Conservation (phyloP, 75 land plant species). For the Pseudotsuga menziesii region DNA sequence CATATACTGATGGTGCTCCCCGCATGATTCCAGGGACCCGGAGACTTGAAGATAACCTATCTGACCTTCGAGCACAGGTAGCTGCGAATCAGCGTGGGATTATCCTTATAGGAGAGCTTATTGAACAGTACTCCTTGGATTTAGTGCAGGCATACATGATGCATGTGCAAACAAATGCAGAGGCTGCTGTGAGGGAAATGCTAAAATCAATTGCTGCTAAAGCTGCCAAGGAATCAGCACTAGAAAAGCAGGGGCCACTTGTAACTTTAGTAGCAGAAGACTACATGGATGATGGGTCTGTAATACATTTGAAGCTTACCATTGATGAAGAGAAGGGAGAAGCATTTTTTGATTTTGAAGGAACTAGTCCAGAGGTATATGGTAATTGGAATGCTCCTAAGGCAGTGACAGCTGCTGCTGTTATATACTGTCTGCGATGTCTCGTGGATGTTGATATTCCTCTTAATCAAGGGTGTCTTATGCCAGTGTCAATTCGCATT, state of each 20-base stretch:
- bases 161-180: conserved; percentile 94
- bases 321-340: conserved; percentile 72
- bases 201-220: conserved; percentile 73
- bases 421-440: conserved; percentile 92
- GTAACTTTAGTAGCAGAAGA: conserved; percentile 83
- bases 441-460: conserved; percentile 98
- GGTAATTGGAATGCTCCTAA: conserved; percentile 99
- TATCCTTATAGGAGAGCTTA: conserved; percentile 82
- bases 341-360: conserved; percentile 82
- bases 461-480: conserved; percentile 95
- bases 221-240: conserved; percentile 27
- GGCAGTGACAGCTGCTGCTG: conserved; percentile 96
- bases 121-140: conserved; percentile 79
- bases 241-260: conserved; percentile 12
- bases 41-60: conserved; percentile 90
- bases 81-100: conserved; percentile 99
- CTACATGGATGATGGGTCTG: conserved; percentile 98
- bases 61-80: conserved; percentile 96
- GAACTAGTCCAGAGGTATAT: conserved; percentile 91
- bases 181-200: conserved; percentile 97
- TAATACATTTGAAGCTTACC: conserved; percentile 79
- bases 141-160: conserved; percentile 97
- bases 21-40: conserved; percentile 99
- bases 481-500: conserved; percentile 82
- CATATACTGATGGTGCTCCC: no score